Conservation (phyloP, 495 filamentous ascomycete species). For the Aspergillus sclerotioniger region DNA sequence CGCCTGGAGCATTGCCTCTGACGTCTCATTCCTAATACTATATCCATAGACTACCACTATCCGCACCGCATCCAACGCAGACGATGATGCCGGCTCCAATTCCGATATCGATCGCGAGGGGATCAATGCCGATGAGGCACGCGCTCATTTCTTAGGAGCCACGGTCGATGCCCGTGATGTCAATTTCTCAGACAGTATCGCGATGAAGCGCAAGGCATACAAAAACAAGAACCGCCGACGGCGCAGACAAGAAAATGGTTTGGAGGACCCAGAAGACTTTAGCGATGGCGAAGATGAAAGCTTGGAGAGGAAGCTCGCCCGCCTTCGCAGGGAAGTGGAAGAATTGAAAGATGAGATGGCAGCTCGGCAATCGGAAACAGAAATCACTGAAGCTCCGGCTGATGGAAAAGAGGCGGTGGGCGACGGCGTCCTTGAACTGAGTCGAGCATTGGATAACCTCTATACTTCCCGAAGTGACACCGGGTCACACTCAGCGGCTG, state of each 20-base stretch:
- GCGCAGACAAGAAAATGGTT: constrained; percentile 52
- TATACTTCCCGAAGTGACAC: constrained; percentile 39
- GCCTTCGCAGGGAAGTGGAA: constrained; percentile 73
- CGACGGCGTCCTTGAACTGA: constrained; percentile 58
- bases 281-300: constrained; percentile 71
- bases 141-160: constrained; percentile 73
- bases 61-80: constrained; percentile 63
- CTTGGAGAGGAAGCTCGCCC: constrained; percentile 71
- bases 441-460: constrained; percentile 58
- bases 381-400: constrained; percentile 25
- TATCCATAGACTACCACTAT: constrained; percentile 56
- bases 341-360: constrained; percentile 69
- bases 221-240: constrained; percentile 65
- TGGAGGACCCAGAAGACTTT: constrained; percentile 60
- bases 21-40: constrained; percentile 17
- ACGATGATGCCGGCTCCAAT: constrained; percentile 52
- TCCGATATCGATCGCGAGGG: constrained; percentile 70
- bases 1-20: constrained; percentile 4
- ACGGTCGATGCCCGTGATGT: constrained; percentile 70
- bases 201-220: constrained; percentile 76
- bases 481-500: constrained; percentile 36
- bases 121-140: constrained; percentile 72
- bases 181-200: constrained; percentile 81
- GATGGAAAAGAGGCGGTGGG: constrained; percentile 32
- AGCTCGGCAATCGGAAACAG: constrained; percentile 18